Evolutionary conservation across 768 basidiomycete genomes (phyloP), one percentile per base, ranked within the genome.

Genomic region (Tremella fuciformis): DNA sequence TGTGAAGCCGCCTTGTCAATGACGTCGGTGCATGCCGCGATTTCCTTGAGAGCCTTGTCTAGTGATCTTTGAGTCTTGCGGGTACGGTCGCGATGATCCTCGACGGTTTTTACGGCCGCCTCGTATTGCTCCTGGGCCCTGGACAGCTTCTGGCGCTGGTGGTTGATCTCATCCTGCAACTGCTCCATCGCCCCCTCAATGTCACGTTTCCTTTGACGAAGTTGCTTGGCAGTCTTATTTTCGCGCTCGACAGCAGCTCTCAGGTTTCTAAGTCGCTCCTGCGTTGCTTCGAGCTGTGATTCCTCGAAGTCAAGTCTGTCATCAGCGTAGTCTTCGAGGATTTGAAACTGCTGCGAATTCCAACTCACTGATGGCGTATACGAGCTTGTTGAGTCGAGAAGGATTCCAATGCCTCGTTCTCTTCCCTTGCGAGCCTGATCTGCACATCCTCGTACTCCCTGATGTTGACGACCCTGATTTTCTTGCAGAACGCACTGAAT

Each of bases 391-490:
- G 91, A 3, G 86, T 88, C 63, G 91, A 86, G 65, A 85, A 94
- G 48, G 87, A 83, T 64, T 92, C 78, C 57, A 89, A 80, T 8
- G 88, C 88, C 66, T 88, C 89, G 69, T 84, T 88, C 75, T 91
- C 91, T 67, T 89, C 88, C 76, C 91, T 87, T 0, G 89, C 90
- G 21, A 89, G 83, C 75, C 87, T 88, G 26, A 97, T 80, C 70
- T 94, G 91, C 19, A 88, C 84, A 71, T 91, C 88, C 77, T 98
- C 94, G 73, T 93, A 99, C 66, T 93, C 90, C 24, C 93, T 84
- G 62, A 99, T 91, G 76, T 86, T 86, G 15, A 78, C 74, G 7
- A 96, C 86, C 9, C 84, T 83, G 64, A 97, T 91, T 65, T 84
- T 83, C 38, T 77, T 74, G 72, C 93, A 97, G 79, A 99, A 97